Conservation (phyloP, 2,329 filamentous ascomycete species). For the Ophiocordyceps camponoti-rufipedis region DNA sequence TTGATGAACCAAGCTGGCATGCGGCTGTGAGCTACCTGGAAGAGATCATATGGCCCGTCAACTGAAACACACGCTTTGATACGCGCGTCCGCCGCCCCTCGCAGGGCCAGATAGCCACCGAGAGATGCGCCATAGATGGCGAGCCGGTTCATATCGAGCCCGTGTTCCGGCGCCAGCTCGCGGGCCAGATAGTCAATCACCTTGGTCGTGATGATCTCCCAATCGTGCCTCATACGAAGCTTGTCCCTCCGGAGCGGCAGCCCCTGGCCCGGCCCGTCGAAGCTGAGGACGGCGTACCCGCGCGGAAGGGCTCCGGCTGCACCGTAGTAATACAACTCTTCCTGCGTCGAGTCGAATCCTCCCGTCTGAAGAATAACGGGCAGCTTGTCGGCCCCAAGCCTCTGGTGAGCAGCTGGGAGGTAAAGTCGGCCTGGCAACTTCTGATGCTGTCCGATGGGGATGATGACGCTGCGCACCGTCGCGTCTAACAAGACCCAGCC, state of each 20-base stretch:
- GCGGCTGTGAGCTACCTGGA: slow-evolving; percentile 8
- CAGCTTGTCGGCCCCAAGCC: slow-evolving; percentile 9
- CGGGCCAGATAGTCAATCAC: slow-evolving; percentile 14
- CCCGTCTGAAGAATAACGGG: slow-evolving; percentile 16
- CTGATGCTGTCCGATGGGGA: slow-evolving; percentile 17
- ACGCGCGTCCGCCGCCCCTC: slow-evolving; percentile 19
- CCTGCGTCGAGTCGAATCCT: slow-evolving; percentile 18
- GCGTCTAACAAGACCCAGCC: slow-evolving; percentile 12
- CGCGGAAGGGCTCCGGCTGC: slow-evolving; percentile 7
- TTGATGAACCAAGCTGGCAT: slow-evolving; percentile 9
- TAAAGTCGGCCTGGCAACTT: slow-evolving; percentile 19
- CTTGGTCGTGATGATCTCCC: slow-evolving; percentile 13
- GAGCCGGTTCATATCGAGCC: slow-evolving; percentile 18
- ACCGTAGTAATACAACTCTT: slow-evolving; percentile 20
- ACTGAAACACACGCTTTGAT: slow-evolving; percentile 23
- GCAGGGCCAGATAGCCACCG: slow-evolving; percentile 27
- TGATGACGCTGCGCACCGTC: slow-evolving; percentile 11
- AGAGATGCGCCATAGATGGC: slow-evolving; percentile 19
- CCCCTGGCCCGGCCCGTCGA: slow-evolving; percentile 28
- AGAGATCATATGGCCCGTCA: slow-evolving; percentile 9
- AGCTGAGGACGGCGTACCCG: slow-evolving; percentile 24
- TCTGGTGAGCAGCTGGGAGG: slow-evolving; percentile 10
- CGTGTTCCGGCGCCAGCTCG: slow-evolving; percentile 5
- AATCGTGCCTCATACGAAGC: slow-evolving; percentile 16
- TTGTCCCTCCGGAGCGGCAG: slow-evolving; percentile 12